Percentiles rank a stretch among this genome's conserved stretches.
Conservation (phyloP, 306 rosid species). For the Quercus gilva region DNA sequence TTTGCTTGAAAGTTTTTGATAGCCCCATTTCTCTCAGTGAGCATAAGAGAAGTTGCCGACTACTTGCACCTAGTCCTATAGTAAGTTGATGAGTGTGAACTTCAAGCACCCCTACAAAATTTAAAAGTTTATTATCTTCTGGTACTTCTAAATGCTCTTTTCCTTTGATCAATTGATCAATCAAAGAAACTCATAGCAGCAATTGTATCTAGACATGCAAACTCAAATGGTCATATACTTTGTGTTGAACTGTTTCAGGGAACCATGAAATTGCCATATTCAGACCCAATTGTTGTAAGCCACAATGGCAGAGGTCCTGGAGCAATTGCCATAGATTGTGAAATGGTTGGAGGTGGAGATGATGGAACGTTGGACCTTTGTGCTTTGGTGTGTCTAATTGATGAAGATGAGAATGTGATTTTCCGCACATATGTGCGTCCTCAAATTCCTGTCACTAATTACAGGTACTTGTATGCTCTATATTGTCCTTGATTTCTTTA, state of each 20-base stretch:
- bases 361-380: constrained; percentile 83
- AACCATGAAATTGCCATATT: constrained; percentile 26
- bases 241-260: constrained; percentile 52
- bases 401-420: constrained; percentile 71
- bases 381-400: constrained; percentile 74
- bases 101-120: background rate
- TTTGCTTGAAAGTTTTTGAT: constrained; percentile 59
- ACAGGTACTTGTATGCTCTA: constrained; percentile 43
- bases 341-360: constrained; percentile 89
- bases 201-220: constrained; percentile 10
- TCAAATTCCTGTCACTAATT: constrained; percentile 54
- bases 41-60: constrained; percentile 48
- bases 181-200: constrained; percentile 4
- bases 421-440: constrained; percentile 69
- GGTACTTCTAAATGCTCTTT: background rate
- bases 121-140: background rate
- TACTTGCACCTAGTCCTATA: constrained; percentile 47
- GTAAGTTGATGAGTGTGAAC: constrained; percentile 38
- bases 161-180: background rate
- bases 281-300: constrained; percentile 26
- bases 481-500: constrained; percentile 21
- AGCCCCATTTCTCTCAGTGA: constrained; percentile 37
- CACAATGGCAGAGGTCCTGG: constrained; percentile 22
- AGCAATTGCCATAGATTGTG: constrained; percentile 78
- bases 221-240: constrained; percentile 13